Percentiles rank a stretch among this genome's conserved stretches.
Evolutionary conservation across 208 protist genomes (phyloP).

Genomic region (Leishmania arabica): DNA sequence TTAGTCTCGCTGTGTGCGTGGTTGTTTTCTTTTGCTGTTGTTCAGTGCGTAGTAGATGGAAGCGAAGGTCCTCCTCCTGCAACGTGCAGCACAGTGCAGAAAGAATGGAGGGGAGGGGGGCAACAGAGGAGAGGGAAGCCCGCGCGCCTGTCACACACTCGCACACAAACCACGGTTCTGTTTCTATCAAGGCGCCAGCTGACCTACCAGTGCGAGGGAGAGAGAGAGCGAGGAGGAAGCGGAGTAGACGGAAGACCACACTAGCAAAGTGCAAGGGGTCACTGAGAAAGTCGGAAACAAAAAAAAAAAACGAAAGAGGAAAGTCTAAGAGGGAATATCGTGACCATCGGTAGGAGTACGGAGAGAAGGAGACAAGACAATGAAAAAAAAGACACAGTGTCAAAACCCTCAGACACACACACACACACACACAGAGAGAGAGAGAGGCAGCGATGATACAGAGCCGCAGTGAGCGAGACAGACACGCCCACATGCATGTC

Average conservation of each 20-base stretch:
- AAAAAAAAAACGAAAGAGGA: slow-evolving; percentile 4
- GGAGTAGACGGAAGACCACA: neutral
- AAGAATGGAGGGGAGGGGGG: neutral
- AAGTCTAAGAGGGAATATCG: slow-evolving; percentile 2
- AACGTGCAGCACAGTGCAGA: neutral
- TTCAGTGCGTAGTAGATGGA: neutral
- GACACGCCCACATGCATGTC: neutral
- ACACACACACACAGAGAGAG: no score
- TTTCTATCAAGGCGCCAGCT: neutral
- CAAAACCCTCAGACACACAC: neutral
- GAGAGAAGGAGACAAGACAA: slow-evolving; percentile 5
- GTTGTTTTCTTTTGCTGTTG: neutral
- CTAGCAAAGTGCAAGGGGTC: neutral
- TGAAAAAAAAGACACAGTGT: neutral
- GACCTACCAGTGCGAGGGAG: neutral
- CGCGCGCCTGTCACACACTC: neutral
- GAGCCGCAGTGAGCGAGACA: neutral
- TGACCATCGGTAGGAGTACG: slow-evolving; percentile 13
- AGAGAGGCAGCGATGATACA: neutral
- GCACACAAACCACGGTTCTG: neutral
- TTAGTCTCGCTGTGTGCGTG: neutral
- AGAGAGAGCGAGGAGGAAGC: no score
- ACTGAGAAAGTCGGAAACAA: neutral
- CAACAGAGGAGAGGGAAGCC: neutral
- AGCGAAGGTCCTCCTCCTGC: neutral